Conservation (phyloP, 1,284 basidiomycete species). For the Moesziomyces globuligerus region DNA sequence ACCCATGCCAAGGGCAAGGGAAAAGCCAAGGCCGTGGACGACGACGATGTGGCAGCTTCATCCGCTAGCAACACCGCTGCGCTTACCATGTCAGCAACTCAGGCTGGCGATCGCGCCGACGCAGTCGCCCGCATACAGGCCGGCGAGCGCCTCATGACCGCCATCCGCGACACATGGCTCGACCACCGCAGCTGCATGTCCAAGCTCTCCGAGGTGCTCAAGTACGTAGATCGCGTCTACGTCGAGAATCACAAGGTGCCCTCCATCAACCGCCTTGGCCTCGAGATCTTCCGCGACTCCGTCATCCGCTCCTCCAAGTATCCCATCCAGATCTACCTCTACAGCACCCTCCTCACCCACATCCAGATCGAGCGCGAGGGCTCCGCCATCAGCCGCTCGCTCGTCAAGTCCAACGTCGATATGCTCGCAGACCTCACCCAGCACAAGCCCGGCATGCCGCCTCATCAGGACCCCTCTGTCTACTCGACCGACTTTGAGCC, state of each 20-base stretch:
- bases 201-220: constrained; percentile 88
- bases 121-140: constrained; percentile 70
- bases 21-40: constrained; percentile 37
- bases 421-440: constrained; percentile 79
- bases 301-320: constrained; percentile 74
- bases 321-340: constrained; percentile 84
- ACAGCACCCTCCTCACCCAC: constrained; percentile 83
- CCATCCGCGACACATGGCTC: constrained; percentile 87
- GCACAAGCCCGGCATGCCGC: constrained; percentile 25
- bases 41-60: constrained; percentile 11
- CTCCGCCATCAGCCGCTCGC: constrained; percentile 87
- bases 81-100: constrained; percentile 41
- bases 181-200: constrained; percentile 91
- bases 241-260: constrained; percentile 67
- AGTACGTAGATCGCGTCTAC: constrained; percentile 78
- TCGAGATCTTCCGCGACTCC: constrained; percentile 83
- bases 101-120: constrained; percentile 53
- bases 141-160: constrained; percentile 84
- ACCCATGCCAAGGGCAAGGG: constrained; percentile 47
- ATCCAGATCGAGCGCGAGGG: constrained; percentile 92
- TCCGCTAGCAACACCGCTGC: constrained; percentile 28
- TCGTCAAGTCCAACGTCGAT: constrained; percentile 86
- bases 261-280: constrained; percentile 82
- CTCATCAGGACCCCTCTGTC: constrained; percentile 71
- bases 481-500: constrained; percentile 90